phyloP scores from a whole-genome alignment of 2,329 filamentous ascomycete species.

The Fusarium sp. region DNA sequence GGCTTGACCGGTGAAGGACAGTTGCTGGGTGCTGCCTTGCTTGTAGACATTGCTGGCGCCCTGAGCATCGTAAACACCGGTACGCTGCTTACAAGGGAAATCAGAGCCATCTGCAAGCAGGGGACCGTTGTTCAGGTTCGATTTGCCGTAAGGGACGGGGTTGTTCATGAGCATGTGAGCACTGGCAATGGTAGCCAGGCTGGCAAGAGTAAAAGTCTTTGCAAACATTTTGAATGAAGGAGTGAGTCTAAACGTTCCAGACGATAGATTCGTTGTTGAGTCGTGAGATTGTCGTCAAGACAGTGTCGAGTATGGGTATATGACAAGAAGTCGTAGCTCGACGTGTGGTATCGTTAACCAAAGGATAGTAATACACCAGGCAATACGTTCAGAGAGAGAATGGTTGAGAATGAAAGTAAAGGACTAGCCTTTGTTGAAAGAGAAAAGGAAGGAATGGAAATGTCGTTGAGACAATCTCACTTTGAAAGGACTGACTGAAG shows the following conservation, averaged over 20 bases:
- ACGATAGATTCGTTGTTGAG: slow-evolving; percentile 41
- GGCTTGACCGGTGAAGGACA: slow-evolving; percentile 77
- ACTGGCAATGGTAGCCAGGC: slow-evolving; percentile 68
- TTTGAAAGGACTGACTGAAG: slow-evolving; percentile 42
- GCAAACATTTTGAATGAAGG: slow-evolving; percentile 59
- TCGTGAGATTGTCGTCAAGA: slow-evolving; percentile 43
- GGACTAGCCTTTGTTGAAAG: slow-evolving; percentile 42
- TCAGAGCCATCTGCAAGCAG: slow-evolving; percentile 68
- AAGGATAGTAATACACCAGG: slow-evolving; percentile 43
- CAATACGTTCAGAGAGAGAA: slow-evolving; percentile 33
- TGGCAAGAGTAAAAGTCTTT: slow-evolving; percentile 61
- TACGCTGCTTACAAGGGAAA: slow-evolving; percentile 85
- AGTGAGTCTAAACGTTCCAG: slow-evolving; percentile 45
- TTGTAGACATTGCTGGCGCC: slow-evolving; percentile 67
- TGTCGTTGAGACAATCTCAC: slow-evolving; percentile 44
- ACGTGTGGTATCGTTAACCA: slow-evolving; percentile 28
- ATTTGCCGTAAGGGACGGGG: slow-evolving; percentile 70
- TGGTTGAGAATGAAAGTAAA: slow-evolving; percentile 36
- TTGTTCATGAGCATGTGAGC: slow-evolving; percentile 81
- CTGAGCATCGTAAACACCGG: slow-evolving; percentile 56
- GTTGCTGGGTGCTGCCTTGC: slow-evolving; percentile 51
- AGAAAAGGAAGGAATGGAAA: slow-evolving; percentile 43
- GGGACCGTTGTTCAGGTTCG: slow-evolving; percentile 68
- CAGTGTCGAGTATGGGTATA: slow-evolving; percentile 42
- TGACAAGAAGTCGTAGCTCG: slow-evolving; percentile 33